Percentiles rank a stretch among this genome's conserved stretches.
phyloP scores from a whole-genome alignment of 768 basidiomycete genomes.

The Lyophyllum shimeji region DNA sequence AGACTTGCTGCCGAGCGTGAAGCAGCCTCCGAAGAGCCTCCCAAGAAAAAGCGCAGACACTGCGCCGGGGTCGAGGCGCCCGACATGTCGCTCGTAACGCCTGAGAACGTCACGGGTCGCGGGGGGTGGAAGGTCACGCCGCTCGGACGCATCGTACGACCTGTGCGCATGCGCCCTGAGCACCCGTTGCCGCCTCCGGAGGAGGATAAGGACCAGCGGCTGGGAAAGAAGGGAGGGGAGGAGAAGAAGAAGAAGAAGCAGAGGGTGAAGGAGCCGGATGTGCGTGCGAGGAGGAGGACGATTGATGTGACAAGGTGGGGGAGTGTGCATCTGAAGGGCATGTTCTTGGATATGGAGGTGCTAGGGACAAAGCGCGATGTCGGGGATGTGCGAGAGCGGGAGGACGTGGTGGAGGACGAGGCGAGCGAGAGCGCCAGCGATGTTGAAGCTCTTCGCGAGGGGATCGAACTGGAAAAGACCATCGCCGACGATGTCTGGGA shows the following conservation, averaged over 20 bases:
- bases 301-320: slow-evolving; percentile 78
- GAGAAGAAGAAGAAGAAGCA: slow-evolving; percentile 22
- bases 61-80: slow-evolving; percentile 43
- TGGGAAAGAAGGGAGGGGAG: slow-evolving; percentile 4
- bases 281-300: slow-evolving; percentile 56
- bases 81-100: slow-evolving; percentile 67
- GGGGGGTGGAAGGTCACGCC: slow-evolving; percentile 71
- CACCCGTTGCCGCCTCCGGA: slow-evolving; percentile 49
- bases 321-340: slow-evolving; percentile 67
- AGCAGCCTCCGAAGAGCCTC: slow-evolving; percentile 27
- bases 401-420: slow-evolving; percentile 16
- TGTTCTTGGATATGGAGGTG: slow-evolving; percentile 54
- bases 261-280: slow-evolving; percentile 48
- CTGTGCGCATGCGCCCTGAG: slow-evolving; percentile 69
- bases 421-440: slow-evolving; percentile 17
- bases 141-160: slow-evolving; percentile 62
- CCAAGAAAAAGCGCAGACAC: slow-evolving; percentile 44
- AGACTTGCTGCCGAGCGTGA: slow-evolving; percentile 38
- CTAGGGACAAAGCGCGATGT: slow-evolving; percentile 19
- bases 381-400: slow-evolving; percentile 9
- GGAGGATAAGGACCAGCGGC: slow-evolving; percentile 22
- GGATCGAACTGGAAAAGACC: slow-evolving; percentile 10
- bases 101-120: slow-evolving; percentile 49
- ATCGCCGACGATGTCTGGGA: not conserved
- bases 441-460: not conserved